Base-by-base conservation (phyloP, 345 rosid species). In the Populus pruinosa region DNA sequence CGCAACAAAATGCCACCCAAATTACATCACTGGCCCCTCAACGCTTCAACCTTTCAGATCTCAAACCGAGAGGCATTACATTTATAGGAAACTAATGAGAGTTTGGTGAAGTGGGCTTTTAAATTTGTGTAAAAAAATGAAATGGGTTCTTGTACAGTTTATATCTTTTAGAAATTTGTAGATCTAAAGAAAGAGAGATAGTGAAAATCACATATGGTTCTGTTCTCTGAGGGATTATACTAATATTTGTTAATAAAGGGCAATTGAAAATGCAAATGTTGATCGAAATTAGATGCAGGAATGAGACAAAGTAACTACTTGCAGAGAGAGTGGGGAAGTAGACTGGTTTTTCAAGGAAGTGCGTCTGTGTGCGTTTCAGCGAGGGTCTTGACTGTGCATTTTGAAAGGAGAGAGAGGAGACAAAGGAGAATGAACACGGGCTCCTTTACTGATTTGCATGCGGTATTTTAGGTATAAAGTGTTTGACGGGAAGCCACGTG, bases 241-340 rank as follows among this genome's bases (percentile, higher is more conserved):
- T n/a, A n/a, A 56, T 56, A 25, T 59, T 4, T 27, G n/a, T 59
- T 36, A 72, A 53, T 38, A 64, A 72, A 78, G 68, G 12, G 20
- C 66, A 53, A 31, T 27, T 64, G 20, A 64, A 10, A 53, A 61
- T 18, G 68, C 6, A 53, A 33, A 65, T 29, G 25, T 35, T 17
- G 27, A 21, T 31, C 53, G 76, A 31, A 35, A 65, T 63, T 74
- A 74, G 84, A 72, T 81, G 79, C 21, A 33, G n/a, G 79, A 79
- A 44, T 29, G 77, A 69, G 80, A 79, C 75, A 53, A 69, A 50
- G 69, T 25, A 79, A 72, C 80, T 67, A n/a, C 63, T 59, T 21
- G 70, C 47, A 76, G 63, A 82, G 67, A 78, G 67, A 75, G 25
- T 9, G 63, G 5, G 63, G 13, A 23, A 23, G 63, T 13, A 59